Percentiles rank a stretch among this genome's conserved stretches.
These are phyloP conservation scores for Kingdonia uniflora DNA, from an alignment of 164 flowering plant species.

Conservation along the genomic window DNA sequence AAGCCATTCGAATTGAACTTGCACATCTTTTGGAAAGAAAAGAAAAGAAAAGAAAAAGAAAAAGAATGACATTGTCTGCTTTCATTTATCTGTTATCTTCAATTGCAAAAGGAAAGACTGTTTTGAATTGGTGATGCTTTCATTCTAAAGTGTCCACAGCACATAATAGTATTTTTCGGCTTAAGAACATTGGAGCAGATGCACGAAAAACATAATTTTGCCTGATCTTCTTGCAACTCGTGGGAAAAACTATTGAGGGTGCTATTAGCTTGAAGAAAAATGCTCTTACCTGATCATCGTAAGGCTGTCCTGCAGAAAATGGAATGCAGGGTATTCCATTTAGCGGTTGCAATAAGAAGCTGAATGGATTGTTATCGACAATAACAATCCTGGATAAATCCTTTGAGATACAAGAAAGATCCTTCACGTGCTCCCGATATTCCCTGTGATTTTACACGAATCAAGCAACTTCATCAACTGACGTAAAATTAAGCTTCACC, in stretches of 20 bases:
- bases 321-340: slow-evolving; percentile 96
- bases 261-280: neutral
- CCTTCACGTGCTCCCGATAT: slow-evolving; percentile 91
- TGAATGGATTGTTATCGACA: slow-evolving; percentile 96
- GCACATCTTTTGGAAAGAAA: too few species aligned
- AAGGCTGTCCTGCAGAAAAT: slow-evolving; percentile 82
- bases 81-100: too few species aligned
- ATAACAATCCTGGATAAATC: slow-evolving; percentile 70
- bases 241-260: neutral
- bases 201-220: too few species aligned
- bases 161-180: neutral
- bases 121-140: too few species aligned
- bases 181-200: neutral
- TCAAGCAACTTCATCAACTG: too few species aligned
- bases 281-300: slow-evolving; percentile 68
- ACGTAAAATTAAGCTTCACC: too few species aligned
- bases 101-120: too few species aligned
- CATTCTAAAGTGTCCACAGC: too few species aligned
- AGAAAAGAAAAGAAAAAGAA: too few species aligned
- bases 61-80: too few species aligned
- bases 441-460: slow-evolving; percentile 58
- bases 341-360: slow-evolving; percentile 85
- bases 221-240: neutral
- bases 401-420: slow-evolving; percentile 60
- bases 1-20: too few species aligned